Conservation (phyloP, 2,329 filamentous ascomycete species). For the Aspergillus spinulosporus region DNA sequence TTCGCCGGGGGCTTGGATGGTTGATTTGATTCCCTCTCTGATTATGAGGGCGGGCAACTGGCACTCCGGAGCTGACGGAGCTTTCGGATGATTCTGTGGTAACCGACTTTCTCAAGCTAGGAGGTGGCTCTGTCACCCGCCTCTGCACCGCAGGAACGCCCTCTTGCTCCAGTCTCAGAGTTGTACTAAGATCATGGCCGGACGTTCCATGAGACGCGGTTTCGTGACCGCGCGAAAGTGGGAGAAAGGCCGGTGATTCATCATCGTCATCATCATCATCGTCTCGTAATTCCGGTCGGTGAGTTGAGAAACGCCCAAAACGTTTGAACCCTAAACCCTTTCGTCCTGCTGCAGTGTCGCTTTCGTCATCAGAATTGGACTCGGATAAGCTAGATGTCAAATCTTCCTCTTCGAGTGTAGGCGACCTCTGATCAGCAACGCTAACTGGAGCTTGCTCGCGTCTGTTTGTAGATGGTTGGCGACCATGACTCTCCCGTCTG, state of each 20-base stretch:
- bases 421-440: conserved; percentile 30
- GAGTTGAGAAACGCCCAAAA: conserved; percentile 43
- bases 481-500: conserved; percentile 23
- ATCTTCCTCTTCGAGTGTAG: conserved; percentile 37
- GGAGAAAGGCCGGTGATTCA: conserved; percentile 49
- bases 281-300: conserved; percentile 34
- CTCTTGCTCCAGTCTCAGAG: conserved; percentile 40
- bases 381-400: conserved; percentile 34
- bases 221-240: conserved; percentile 33
- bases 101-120: conserved; percentile 21
- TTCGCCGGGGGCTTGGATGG: conserved; percentile 46
- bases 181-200: conserved; percentile 42
- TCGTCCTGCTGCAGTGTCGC: conserved; percentile 23
- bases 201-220: conserved; percentile 23
- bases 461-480: conserved; percentile 26
- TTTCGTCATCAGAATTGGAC: conserved; percentile 34
- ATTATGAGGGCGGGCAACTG: conserved; percentile 24
- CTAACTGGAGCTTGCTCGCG: conserved; percentile 27
- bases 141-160: conserved; percentile 30
- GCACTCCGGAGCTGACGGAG: conserved; percentile 41
- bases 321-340: conserved; percentile 35
- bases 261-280: conserved; percentile 48
- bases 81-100: conserved; percentile 37
- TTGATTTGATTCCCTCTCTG: conserved; percentile 22
- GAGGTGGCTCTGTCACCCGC: conserved; percentile 29